Base-by-base conservation (phyloP, 495 filamentous ascomycete genomes). In the Tuber calosporum region DNA sequence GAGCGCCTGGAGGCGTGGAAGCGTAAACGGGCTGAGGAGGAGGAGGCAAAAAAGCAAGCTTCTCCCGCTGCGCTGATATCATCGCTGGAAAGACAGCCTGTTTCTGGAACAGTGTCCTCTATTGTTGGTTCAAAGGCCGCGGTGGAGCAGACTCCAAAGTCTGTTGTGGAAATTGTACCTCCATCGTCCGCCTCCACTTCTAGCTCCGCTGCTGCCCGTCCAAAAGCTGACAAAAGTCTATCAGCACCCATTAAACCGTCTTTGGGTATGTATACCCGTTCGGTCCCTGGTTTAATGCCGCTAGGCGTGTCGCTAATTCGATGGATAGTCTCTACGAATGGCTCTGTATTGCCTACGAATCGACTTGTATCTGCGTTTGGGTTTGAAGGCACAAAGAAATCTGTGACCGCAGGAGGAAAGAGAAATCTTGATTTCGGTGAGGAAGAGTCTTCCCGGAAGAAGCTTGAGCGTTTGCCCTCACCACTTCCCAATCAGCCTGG, bases 1-100 rank as follows among this genome's bases (percentile, higher is more conserved):
- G 92, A 93, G 40, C 94, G 93, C 74, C 82, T 97, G 42, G 91
- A 94, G 82, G 92, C 92, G 75, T 96, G 93, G 93, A 97, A 96
- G 82, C 89, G 91, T 82, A 95, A 96, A 78, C 90, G 92, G 75
- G 88, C 87, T 26, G 92, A 91, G 48, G 88, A 93, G 79, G 90
- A 91, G 76, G 91, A 91, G 79, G 87, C 87, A 68, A 93, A 92
- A 78, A 89, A 92, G 81, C 90, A 89, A 72, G 89, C 84, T 75
- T 86, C 88, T 45, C 89, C 85, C 22, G 83, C 86, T 42, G 81
- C 90, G 43, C 82, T 87, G 62, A 86, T 88, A 70, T 87, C 88
- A 73, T 87, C 86, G n/a, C 83, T 86, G 36, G 81, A 82, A 42
- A 83, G 85, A 34, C 83, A 83, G 37, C 83, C 79, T 66, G 83